These are phyloP conservation scores for Candida ficus DNA, from an alignment of 805 yeast genomes.

Conservation along the genomic window DNA sequence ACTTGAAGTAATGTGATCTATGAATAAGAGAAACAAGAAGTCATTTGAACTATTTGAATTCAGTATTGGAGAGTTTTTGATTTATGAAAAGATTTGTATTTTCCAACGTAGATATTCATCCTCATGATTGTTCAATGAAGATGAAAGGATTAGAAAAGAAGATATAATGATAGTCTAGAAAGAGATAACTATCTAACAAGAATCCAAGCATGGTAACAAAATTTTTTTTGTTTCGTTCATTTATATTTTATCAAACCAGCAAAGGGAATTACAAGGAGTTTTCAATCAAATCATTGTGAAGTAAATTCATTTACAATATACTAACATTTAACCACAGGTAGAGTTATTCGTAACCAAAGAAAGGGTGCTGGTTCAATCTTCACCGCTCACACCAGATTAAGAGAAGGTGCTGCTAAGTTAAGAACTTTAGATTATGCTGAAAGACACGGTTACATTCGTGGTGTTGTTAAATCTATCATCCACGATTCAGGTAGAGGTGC, in stretches of 20 bases:
- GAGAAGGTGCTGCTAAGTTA: constrained; percentile 99
- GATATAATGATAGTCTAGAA: too few relatives aligned
- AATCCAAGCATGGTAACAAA: too few relatives aligned
- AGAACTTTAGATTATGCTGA: constrained; percentile 99
- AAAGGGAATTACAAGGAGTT: too few relatives aligned
- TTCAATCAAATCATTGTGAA: too few relatives aligned
- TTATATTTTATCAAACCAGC: too few relatives aligned
- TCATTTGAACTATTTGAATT: background rate
- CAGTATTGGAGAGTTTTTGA: too few relatives aligned
- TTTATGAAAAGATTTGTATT: too few relatives aligned
- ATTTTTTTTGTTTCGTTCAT: background rate
- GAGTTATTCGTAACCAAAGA: constrained; percentile 99
- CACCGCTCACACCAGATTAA: constrained; percentile 99
- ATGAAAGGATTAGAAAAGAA: too few relatives aligned
- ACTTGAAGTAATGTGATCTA: background rate
- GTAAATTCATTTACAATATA: constrained; percentile 1
- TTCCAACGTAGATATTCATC: too few relatives aligned
- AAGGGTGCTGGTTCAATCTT: constrained; percentile 99
- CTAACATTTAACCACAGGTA: constrained; percentile 50
- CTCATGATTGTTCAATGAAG: too few relatives aligned
- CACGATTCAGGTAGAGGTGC: constrained; percentile 99
- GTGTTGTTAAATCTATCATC: constrained; percentile 96
- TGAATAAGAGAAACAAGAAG: background rate
- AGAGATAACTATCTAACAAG: too few relatives aligned
- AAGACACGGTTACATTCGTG: constrained; percentile 99